Evolutionary conservation across 495 filamentous ascomycete genomes (phyloP), one percentile per base, ranked within the genome.

Genomic region (Neurospora sp.): DNA sequence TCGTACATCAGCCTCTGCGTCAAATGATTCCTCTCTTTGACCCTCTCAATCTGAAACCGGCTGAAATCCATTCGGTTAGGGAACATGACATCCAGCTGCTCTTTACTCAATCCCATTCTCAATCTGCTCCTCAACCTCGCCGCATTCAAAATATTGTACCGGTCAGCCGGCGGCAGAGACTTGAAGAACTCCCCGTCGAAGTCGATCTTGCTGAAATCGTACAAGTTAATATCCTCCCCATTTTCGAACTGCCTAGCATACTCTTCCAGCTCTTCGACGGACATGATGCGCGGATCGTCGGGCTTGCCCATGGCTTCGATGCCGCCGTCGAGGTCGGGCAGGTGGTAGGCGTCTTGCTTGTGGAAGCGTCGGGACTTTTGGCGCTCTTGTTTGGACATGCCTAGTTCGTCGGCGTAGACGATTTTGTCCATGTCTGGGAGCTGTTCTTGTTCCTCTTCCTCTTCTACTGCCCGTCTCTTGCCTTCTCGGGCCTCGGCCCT

Each of bases 31-130:
- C 96, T 87, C 79, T 98, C 94, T 75, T 84, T 87, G 20, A 98
- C 96, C 41, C 96, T 85, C 76, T 97, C 96, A 71, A 99, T 97
- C 83, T 99, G 96, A 79, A 99, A 99, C 69, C 86, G 90, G 0
- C 93, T 97, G 75, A 99, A 99, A 5, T 91, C 96, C 93, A 98
- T 97, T n/a, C 96, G 89, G 78, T 99, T 91, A 0, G 96, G 96
- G 76, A 99, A 99, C 96, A 98, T 98, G 38, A 80, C 87, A 75
- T 98, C 94, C 20, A 99, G 82, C 78, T 99, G 96, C 75, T 98
- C 96, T 81, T 97, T 98, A 70, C 93, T 94, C 77, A 97, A 87
- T 0, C 96, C 96, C 96, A 99, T 98, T 69, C 96, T 87, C 73
- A 99, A 83, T 41, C 96, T 85, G 76, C 92, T 96, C 71, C 96